phyloP scores from a whole-genome alignment of 2,329 filamentous ascomycete genomes.

The Fusarium globosum region DNA sequence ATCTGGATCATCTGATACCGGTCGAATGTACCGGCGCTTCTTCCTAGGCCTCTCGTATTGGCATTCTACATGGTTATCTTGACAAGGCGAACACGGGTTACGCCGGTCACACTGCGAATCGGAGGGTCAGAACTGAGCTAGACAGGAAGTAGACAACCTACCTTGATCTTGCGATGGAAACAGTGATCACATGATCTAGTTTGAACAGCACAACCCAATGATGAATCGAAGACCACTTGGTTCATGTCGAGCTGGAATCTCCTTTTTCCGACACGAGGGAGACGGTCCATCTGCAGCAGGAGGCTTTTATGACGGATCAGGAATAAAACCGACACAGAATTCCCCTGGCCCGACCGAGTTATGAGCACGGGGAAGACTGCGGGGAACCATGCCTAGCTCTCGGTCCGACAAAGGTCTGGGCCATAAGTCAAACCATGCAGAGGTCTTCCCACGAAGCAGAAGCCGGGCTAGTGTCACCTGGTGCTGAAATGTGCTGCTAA shows the following conservation, averaged over 20 bases:
- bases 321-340: neutral
- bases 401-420: neutral
- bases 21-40: neutral
- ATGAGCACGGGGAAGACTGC: neutral
- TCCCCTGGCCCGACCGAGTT: neutral
- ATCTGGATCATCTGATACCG: neutral
- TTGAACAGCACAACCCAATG: neutral
- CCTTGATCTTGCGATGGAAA: neutral
- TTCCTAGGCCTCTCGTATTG: neutral
- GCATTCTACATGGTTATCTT: neutral
- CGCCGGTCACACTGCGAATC: neutral
- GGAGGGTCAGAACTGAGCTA: neutral
- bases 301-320: neutral
- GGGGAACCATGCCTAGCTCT: neutral
- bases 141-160: neutral
- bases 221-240: neutral
- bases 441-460: neutral
- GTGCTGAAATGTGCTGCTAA: neutral
- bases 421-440: too few species aligned
- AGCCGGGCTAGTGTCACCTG: neutral
- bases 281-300: neutral
- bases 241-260: neutral
- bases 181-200: neutral
- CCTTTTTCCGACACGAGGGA: neutral
- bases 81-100: neutral